Conservation (phyloP, 805 yeast species). For the Pichia cephalocereana region DNA sequence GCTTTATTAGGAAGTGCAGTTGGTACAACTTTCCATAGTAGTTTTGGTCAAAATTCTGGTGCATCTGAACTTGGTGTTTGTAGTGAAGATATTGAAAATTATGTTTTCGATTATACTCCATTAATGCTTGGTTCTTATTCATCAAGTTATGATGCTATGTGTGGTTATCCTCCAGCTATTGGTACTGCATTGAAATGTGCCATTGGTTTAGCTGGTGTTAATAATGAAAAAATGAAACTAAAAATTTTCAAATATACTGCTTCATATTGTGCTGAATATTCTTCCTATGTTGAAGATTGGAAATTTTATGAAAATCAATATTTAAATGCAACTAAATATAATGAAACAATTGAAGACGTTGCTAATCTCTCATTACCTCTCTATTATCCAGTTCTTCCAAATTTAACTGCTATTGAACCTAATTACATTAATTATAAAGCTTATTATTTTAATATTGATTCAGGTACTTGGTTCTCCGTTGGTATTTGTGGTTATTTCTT, state of each 20-base stretch:
- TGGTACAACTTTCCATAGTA: too few relatives aligned
- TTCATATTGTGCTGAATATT: conserved; percentile 5
- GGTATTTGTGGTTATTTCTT: conserved; percentile 32
- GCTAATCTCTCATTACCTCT: conserved; percentile 9
- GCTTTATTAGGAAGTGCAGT: too few relatives aligned
- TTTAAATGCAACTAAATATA: conserved; percentile 22
- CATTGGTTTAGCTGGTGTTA: conserved; percentile 1
- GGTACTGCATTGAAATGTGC: conserved; percentile 13
- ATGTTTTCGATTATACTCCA: conserved; percentile 7
- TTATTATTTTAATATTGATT: conserved; percentile 20
- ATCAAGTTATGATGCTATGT: conserved; percentile 4
- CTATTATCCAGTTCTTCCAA: conserved; percentile 11
- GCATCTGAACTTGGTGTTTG: conserved; percentile 9
- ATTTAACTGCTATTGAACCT: conserved; percentile 5
- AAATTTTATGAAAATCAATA: conserved; percentile 17
- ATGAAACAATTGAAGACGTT: conserved; percentile 6
- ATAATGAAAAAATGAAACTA: neutral
- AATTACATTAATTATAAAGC: conserved; percentile 9
- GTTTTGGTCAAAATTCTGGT: neutral
- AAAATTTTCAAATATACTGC: conserved; percentile 2
- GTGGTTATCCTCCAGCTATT: conserved; percentile 14
- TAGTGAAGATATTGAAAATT: neutral
- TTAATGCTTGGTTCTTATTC: conserved; percentile 1
- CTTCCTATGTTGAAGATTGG: conserved; percentile 13
- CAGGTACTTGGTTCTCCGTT: conserved; percentile 26